Base-by-base conservation (phyloP, 2,329 filamentous ascomycete genomes). In the Talaromyces piceae region DNA sequence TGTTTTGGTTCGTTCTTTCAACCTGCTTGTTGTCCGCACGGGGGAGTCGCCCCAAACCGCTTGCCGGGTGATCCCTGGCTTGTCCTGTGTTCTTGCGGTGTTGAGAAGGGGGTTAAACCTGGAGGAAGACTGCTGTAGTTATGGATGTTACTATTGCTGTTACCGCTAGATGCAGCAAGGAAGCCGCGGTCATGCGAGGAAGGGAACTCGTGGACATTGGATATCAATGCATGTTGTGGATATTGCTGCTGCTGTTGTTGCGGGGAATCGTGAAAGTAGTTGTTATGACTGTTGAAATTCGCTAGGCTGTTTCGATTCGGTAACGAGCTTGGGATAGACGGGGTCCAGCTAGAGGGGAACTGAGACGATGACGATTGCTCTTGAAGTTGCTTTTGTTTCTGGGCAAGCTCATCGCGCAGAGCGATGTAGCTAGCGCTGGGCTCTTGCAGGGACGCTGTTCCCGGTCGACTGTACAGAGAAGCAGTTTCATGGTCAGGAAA, bases 21-120 rank as follows among this genome's bases (percentile, higher is more conserved):
- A 48, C 73, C 73, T 33, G 70, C 70, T 58, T 78, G n/a, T n/a
- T n/a, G 75, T 25, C 73, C 72, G 56, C 71, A 74, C 22, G 72
- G 73, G 20, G 75, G 74, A 27, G 72, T 77, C 41, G 66, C 64
- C 27, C 69, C 69, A 50, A 68, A 69, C 44, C 64, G 66, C 12
- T n/a, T 18, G 16, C 61, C 56, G 28, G 60, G 48, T 33, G 63
- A 52, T 51, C 60, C 66, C 53, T 66, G 66, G 41, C 54, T 56
- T 22, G 51, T 54, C 26, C 50, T 57, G 27, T 64, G 55, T 1
- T 57, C 59, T 1, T 64, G 57, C 26, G 52, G 49, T 33, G 54
- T 61, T 26, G 60, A 59, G 25, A 59, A 59, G 12, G 48, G 44
- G 27, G 47, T 43, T 11, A 2, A 20, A 4, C 33, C 54, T 56